These are phyloP conservation scores for Linnemannia elongata DNA, from an alignment of 192 early-diverging fungal genomes.

Conservation along the genomic window DNA sequence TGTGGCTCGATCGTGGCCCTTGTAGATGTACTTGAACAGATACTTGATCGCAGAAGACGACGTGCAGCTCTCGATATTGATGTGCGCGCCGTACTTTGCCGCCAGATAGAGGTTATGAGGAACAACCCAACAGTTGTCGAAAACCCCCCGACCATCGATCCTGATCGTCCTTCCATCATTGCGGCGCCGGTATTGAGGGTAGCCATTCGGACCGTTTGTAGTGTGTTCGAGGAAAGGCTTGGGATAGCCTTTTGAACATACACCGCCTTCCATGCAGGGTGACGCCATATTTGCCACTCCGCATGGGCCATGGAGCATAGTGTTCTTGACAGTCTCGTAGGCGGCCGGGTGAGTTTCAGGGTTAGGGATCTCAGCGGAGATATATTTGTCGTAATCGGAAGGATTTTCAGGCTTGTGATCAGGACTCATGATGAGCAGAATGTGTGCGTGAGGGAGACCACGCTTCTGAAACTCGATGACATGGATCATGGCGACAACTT, in stretches of 20 bases:
- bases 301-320: slow-evolving; percentile 37
- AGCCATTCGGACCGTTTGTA: no score
- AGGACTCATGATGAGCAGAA: slow-evolving; percentile 26
- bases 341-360: slow-evolving; percentile 7
- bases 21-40: no score
- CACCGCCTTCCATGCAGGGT: slow-evolving; percentile 22
- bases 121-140: no score
- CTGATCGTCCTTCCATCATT: no score
- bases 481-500: slow-evolving; percentile 11
- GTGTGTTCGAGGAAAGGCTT: no score
- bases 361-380: slow-evolving; percentile 33
- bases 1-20: no score
- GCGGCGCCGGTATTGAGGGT: no score
- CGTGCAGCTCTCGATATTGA: no score
- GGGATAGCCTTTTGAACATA: slow-evolving; percentile 38
- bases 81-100: no score
- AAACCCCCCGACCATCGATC: no score
- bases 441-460: slow-evolving; percentile 35
- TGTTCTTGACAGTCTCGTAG: slow-evolving; percentile 13
- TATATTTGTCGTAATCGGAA: slow-evolving; percentile 14
- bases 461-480: slow-evolving; percentile 46
- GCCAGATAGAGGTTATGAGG: no score
- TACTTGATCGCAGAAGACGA: no score
- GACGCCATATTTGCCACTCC: neutral
- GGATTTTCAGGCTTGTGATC: slow-evolving; percentile 7